These are phyloP conservation scores for Trichoderma hamatum DNA, from an alignment of 2,329 filamentous ascomycete genomes.

Conservation along the genomic window DNA sequence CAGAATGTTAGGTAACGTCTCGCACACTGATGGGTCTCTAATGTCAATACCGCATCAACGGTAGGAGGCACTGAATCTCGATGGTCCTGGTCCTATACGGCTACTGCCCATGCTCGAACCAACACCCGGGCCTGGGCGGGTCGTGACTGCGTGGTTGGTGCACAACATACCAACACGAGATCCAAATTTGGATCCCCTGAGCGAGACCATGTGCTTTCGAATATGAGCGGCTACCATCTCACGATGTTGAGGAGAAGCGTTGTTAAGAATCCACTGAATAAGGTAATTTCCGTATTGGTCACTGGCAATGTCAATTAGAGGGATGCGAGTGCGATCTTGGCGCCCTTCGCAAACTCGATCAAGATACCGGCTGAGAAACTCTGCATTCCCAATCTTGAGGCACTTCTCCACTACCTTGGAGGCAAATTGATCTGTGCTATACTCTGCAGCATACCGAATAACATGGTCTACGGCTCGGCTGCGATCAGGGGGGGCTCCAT, in stretches of 20 bases:
- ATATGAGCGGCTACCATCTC: slow-evolving; percentile 94
- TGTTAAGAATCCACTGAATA: slow-evolving; percentile 94
- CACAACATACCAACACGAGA: slow-evolving; percentile 99
- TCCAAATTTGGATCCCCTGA: slow-evolving; percentile 96
- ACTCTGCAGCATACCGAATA: slow-evolving; percentile 88
- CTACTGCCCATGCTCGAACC: slow-evolving; percentile 63
- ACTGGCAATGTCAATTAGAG: slow-evolving; percentile 95
- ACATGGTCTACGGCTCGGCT: slow-evolving; percentile 95
- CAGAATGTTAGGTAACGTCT: slow-evolving; percentile 26
- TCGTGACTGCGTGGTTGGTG: slow-evolving; percentile 88
- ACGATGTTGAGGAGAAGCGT: slow-evolving; percentile 83
- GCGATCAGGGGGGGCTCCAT: slow-evolving; percentile 87
- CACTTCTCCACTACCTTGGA: slow-evolving; percentile 99
- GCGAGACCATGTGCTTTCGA: slow-evolving; percentile 98
- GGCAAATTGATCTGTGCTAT: slow-evolving; percentile 98
- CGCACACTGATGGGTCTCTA: slow-evolving; percentile 26
- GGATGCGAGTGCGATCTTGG: slow-evolving; percentile 88
- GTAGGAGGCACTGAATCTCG: slow-evolving; percentile 59
- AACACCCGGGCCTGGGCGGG: slow-evolving; percentile 82
- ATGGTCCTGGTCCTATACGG: slow-evolving; percentile 61
- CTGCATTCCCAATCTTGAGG: slow-evolving; percentile 88
- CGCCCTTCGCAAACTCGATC: slow-evolving; percentile 92
- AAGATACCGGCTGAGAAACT: slow-evolving; percentile 91
- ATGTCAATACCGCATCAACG: slow-evolving; percentile 47
- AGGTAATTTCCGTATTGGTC: slow-evolving; percentile 99